Evolutionary conservation across 495 filamentous ascomycete genomes (phyloP), one percentile per base, ranked within the genome.

Genomic region (Stereocaulon alpinum): DNA sequence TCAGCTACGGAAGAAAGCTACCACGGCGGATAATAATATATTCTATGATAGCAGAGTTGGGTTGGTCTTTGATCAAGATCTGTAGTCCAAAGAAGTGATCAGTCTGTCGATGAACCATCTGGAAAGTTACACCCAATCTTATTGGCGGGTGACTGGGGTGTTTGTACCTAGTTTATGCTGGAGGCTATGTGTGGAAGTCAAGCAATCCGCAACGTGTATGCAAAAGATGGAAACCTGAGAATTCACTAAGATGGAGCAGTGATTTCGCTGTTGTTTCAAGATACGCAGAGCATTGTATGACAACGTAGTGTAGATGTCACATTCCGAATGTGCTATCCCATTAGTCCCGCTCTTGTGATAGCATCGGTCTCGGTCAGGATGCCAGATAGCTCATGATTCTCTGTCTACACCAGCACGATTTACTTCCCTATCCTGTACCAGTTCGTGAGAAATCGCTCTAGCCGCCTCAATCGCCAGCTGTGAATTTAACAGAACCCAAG

Each of bases 101-200:
- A 43, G 11, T 42, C 41, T 11, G 15, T 62, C 0, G 49, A 42
- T n/a, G 7, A 18, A 20, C 27, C 51, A 51, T 18, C 43, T 54
- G 12, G 66, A 68, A 58, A 58, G 2, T 59, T 68, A 34, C 40
- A 64, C 14, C 48, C 56, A 40, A 64, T 57, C 24, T 18, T 64
- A 14, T 37, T 68, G 17, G 62, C 64, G n/a, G 68, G 67, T 32
- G 66, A 69, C 55, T 69, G 66, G 67, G 68, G 63, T 42, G 51
- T 67, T 14, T 40, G 67, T 51, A 64, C 61, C 18, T 69, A 66
- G 67, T 66, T 66, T 6, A 55, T 68, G 40, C 48, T 69, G 34
- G 67, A 69, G 59, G 60, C 64, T 30, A 63, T 66, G 5, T 41
- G 62, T 32, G 66, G 66, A 9, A 57, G 52, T 9, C 18, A 56